A percentile compares a stretch with the other conserved stretches of the same genome.
phyloP scores from a whole-genome alignment of 139 green algal genomes.

The Closterium sp. region DNA sequence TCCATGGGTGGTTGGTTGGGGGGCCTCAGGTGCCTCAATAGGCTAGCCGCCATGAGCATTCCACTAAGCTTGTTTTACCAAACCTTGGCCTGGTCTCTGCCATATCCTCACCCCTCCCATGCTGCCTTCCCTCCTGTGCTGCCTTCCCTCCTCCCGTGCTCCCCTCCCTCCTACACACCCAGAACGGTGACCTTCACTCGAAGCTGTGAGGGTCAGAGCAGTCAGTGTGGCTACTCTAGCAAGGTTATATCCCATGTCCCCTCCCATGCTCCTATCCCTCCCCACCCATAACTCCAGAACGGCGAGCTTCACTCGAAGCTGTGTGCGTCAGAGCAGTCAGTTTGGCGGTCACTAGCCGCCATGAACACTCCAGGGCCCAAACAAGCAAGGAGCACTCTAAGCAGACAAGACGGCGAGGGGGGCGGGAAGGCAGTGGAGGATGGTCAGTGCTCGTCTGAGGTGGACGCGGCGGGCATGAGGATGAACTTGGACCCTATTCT shows the following conservation, averaged over 20 bases:
- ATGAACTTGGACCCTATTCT: background rate
- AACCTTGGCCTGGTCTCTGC: background rate
- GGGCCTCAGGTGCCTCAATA: too few relatives aligned
- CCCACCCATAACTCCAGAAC: background rate
- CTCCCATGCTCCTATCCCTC: background rate
- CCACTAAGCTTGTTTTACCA: too few relatives aligned
- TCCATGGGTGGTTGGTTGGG: too few relatives aligned
- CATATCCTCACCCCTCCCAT: background rate
- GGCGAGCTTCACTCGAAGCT: background rate
- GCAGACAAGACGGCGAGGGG: background rate
- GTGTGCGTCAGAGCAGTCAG: background rate
- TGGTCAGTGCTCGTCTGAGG: too few relatives aligned
- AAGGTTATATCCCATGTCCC: too few relatives aligned
- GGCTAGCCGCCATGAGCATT: too few relatives aligned
- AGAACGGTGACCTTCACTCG: too few relatives aligned
- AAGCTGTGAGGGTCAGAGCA: too few relatives aligned
- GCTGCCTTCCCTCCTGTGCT: background rate
- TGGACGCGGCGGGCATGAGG: background rate
- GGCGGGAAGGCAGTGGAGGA: too few relatives aligned
- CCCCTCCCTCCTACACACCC: background rate
- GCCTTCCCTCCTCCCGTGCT: background rate
- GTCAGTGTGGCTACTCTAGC: too few relatives aligned
- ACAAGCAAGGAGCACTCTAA: background rate
- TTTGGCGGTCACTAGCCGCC: background rate
- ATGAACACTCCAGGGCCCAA: background rate